phyloP scores from a whole-genome alignment of 2,329 filamentous ascomycete species.

The Fusarium nematophilum region DNA sequence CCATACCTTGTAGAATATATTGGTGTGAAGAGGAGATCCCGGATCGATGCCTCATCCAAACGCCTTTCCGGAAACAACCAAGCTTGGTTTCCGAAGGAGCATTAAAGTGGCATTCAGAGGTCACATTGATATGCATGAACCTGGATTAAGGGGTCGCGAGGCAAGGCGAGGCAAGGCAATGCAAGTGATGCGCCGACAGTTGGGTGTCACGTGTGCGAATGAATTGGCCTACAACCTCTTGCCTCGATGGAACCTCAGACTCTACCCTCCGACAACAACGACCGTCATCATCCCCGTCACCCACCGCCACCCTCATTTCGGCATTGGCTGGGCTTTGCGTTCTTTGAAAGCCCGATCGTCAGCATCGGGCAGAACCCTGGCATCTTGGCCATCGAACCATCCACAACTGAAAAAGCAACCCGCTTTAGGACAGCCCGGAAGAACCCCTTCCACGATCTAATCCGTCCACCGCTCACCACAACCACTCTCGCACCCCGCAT shows the following conservation, averaged over 20 bases:
- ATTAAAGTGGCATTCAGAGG: background rate
- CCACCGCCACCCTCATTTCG: background rate
- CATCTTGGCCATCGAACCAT: conserved; percentile 32
- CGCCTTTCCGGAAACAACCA: background rate
- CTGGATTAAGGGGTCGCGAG: background rate
- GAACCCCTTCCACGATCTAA: conserved; percentile 38
- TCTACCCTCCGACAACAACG: background rate
- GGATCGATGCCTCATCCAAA: background rate
- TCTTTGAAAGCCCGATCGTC: background rate
- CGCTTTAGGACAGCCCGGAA: conserved; percentile 42
- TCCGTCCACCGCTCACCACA: conserved; percentile 21
- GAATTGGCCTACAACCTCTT: background rate
- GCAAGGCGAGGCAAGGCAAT: background rate
- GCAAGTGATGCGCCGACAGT: conserved; percentile 1
- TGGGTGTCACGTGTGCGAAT: conserved; percentile 30
- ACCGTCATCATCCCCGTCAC: background rate
- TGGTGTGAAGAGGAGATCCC: conserved; percentile 15
- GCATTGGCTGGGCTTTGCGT: background rate
- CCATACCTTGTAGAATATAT: conserved; percentile 36
- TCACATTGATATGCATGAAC: conserved; percentile 3
- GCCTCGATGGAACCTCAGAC: background rate
- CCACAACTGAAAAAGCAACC: conserved; percentile 9
- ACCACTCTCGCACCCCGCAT: conserved; percentile 33
- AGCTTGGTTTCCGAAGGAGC: background rate
- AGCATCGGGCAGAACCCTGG: conserved; percentile 8